A percentile compares a stretch with the other conserved stretches of the same genome.
These are phyloP conservation scores for Pestalotiopsis fici DNA, from an alignment of 2,329 filamentous ascomycete species.

Conservation along the genomic window DNA sequence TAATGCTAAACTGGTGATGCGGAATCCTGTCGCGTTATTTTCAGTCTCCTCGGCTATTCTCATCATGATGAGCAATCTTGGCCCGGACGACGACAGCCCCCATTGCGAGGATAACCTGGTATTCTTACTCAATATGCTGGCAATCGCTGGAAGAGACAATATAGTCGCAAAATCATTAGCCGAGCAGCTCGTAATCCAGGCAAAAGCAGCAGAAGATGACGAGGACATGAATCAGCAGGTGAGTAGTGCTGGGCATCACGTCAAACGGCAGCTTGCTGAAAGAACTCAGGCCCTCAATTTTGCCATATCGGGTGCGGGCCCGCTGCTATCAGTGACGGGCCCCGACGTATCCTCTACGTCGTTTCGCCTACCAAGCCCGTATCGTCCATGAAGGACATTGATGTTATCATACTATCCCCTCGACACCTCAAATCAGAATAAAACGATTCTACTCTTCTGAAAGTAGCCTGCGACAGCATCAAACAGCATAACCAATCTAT, in stretches of 20 bases:
- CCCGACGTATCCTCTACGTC: background rate
- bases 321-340: background rate
- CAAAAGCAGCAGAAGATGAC: background rate
- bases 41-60: background rate
- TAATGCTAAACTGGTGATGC: background rate
- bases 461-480: too few species aligned
- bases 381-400: background rate
- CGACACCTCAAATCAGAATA: too few species aligned
- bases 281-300: background rate
- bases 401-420: background rate
- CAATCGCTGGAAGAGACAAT: background rate
- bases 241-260: background rate
- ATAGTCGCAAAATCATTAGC: background rate
- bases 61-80: background rate
- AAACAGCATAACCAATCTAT: too few species aligned
- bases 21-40: background rate
- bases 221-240: background rate
- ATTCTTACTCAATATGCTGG: background rate
- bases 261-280: background rate
- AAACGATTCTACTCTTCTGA: too few species aligned
- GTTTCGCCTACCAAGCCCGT: background rate
- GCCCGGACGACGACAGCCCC: background rate
- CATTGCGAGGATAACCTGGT: background rate
- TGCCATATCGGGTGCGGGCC: background rate
- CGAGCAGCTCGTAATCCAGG: background rate